Conservation (phyloP, 805 yeast genomes). For the Wickerhamiella hasegawae region DNA sequence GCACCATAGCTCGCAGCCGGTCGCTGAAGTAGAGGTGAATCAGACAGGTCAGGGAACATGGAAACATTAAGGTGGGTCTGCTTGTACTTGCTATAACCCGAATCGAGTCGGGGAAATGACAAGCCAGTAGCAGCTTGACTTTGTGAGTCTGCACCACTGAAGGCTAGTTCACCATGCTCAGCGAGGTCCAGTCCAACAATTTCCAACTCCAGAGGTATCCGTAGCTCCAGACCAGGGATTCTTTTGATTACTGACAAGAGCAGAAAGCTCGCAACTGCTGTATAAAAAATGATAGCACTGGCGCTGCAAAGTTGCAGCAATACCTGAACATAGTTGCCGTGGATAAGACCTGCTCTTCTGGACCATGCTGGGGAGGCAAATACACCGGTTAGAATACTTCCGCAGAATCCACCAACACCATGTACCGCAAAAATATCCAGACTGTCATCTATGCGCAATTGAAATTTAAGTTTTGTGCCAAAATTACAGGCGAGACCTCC, state of each 20-base stretch:
- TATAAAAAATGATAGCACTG: conserved; percentile 55
- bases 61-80: conserved; percentile 11
- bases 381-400: conserved; percentile 62
- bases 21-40: conserved; percentile 12
- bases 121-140: background rate
- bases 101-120: background rate
- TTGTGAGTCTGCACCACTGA: background rate
- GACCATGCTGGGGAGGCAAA: conserved; percentile 82
- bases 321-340: conserved; percentile 66
- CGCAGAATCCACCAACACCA: conserved; percentile 28
- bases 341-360: conserved; percentile 60
- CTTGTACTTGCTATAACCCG: conserved; percentile 3
- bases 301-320: conserved; percentile 80
- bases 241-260: conserved; percentile 51
- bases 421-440: conserved; percentile 76
- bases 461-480: conserved; percentile 64
- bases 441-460: conserved; percentile 78
- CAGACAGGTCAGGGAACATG: conserved; percentile 13
- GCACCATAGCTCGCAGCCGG: conserved; percentile 8
- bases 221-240: conserved; percentile 65
- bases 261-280: conserved; percentile 56
- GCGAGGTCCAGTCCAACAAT: conserved; percentile 74
- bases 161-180: conserved; percentile 78
- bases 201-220: conserved; percentile 79
- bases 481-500: conserved; percentile 68